Base-by-base conservation (phyloP, 2,329 filamentous ascomycete species). In the Lasiodiplodia citricola region DNA sequence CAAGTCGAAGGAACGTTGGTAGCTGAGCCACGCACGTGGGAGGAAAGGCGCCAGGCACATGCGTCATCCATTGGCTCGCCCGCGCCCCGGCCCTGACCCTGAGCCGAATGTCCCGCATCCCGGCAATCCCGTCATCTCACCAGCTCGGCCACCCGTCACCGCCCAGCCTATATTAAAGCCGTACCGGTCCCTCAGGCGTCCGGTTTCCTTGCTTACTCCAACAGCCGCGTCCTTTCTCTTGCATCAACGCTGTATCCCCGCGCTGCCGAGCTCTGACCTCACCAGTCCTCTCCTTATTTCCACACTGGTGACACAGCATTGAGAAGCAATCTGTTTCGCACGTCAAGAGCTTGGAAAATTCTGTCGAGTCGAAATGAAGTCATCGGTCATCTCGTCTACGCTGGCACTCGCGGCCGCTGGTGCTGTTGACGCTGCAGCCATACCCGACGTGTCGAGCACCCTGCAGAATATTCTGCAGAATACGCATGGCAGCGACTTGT, bases 401-500 rank as follows among this genome's bases (percentile, higher is more conserved):
- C 18, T 52, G 41, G 60, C 60, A 1, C 31, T 64, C 31, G 47
- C 31, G 25, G 60, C 31, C 11, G n/a, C 35, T 11, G 21, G 16
- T 8, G 60, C 31, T 25, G 60, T 64, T 35, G 51, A 58, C 52
- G 65, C 54, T 7, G 65, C 75, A 16, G 76, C 80, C 54, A 74
- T 78, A 50, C 79, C 79, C 52, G 76, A 80, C 69, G 75, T 85
- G 28, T 82, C 83, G 14, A 77, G 81, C 18, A 79, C 82, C 51
- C 78, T 90, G 56, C 86, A 89, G 73, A 84, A 84, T 69, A 86
- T 90, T 64, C 75, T 90, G 64, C 80, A 82, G 67, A 84, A 87
- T 72, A 87, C 86, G 6, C 82, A 87, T 72, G 41, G 41, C 23
- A 83, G 82, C 57, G 78, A 82, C 11, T 79, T 85, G 23, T 89